These are phyloP conservation scores for Drechslerella dactyloides DNA, from an alignment of 2,329 filamentous ascomycete species.

Conservation along the genomic window DNA sequence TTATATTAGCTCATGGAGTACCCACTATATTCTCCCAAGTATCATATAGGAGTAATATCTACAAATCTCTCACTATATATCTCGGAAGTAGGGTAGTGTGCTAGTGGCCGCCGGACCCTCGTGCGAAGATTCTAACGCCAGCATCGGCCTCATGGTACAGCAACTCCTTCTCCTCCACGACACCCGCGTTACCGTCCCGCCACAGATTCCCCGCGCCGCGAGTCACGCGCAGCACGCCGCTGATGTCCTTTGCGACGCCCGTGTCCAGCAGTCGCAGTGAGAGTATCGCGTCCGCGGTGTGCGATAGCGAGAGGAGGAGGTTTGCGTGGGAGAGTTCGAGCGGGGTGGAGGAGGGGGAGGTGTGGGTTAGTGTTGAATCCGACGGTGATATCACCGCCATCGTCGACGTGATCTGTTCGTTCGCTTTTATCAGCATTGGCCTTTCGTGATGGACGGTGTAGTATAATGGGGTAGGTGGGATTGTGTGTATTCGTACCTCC, in stretches of 20 bases:
- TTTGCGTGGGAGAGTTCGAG: slow-evolving; percentile 74
- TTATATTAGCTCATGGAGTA: too few species aligned
- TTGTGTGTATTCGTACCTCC: slow-evolving; percentile 11
- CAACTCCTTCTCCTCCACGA: slow-evolving; percentile 70
- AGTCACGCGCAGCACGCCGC: slow-evolving; percentile 81
- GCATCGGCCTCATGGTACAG: slow-evolving; percentile 82
- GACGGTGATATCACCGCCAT: slow-evolving; percentile 57
- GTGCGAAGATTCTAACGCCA: slow-evolving; percentile 83
- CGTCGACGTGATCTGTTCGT: slow-evolving; percentile 65
- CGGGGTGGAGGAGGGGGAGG: slow-evolving; percentile 71
- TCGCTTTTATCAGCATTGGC: slow-evolving; percentile 61
- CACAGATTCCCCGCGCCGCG: slow-evolving; percentile 62
- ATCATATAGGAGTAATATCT: too few species aligned
- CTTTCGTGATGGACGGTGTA: too few species aligned
- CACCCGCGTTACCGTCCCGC: slow-evolving; percentile 44
- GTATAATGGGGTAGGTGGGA: too few species aligned
- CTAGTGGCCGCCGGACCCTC: slow-evolving; percentile 63
- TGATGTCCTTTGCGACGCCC: slow-evolving; percentile 87
- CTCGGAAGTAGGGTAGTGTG: too few species aligned
- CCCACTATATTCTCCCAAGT: too few species aligned
- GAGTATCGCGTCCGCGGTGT: slow-evolving; percentile 74
- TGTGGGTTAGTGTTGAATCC: slow-evolving; percentile 67
- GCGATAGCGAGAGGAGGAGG: slow-evolving; percentile 74
- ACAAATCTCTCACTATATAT: too few species aligned
- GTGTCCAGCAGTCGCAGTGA: slow-evolving; percentile 80